Conservation (phyloP, 2,329 filamentous ascomycete genomes). For the Pseudogymnoascus sp. region DNA sequence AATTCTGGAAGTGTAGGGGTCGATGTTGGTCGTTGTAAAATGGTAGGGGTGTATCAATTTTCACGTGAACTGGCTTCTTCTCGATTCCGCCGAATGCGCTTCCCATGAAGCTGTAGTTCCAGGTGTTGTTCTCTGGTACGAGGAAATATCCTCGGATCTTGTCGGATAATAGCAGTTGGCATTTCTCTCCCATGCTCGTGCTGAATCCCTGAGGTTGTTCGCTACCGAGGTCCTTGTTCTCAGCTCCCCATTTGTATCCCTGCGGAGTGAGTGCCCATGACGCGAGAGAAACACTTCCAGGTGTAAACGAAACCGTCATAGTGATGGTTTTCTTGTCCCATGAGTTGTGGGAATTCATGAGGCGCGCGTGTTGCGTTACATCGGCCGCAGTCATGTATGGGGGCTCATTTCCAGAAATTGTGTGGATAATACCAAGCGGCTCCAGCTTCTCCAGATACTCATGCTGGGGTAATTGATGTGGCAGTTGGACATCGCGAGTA, state of each 20-base stretch:
- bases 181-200: conserved; percentile 88
- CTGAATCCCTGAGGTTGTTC: conserved; percentile 93
- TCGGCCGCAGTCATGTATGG: conserved; percentile 94
- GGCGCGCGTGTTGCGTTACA: conserved; percentile 84
- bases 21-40: conserved; percentile 93
- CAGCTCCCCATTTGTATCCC: conserved; percentile 93
- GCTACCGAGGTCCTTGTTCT: conserved; percentile 87
- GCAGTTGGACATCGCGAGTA: conserved; percentile 82
- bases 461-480: conserved; percentile 82
- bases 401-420: conserved; percentile 85
- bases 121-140: conserved; percentile 78
- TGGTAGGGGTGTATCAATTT: conserved; percentile 79
- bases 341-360: conserved; percentile 71
- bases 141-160: conserved; percentile 94
- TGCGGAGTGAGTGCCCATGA: conserved; percentile 87
- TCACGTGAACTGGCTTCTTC: conserved; percentile 85
- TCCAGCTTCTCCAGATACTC: conserved; percentile 82
- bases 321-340: conserved; percentile 89
- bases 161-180: conserved; percentile 84
- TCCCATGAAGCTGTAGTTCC: conserved; percentile 99
- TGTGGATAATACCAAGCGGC: conserved; percentile 91
- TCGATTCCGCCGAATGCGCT: conserved; percentile 77
- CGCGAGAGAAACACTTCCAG: conserved; percentile 87
- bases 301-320: conserved; percentile 92
- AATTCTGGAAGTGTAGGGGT: conserved; percentile 92